Evolutionary conservation across 805 yeast genomes (phyloP).

Genomic region (Brettanomyces sp.): DNA sequence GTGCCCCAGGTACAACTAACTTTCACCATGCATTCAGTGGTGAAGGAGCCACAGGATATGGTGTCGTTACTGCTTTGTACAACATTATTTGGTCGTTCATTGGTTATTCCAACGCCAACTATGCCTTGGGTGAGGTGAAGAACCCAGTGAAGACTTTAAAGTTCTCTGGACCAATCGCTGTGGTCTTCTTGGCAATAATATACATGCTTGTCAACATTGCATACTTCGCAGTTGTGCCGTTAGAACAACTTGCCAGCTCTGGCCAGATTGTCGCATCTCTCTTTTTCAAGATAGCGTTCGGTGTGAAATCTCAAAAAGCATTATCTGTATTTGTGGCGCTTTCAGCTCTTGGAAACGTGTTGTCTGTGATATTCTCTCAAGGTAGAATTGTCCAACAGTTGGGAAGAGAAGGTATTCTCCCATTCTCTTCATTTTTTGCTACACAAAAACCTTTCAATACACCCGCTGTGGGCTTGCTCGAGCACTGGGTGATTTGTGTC

Average conservation of each 20-base stretch:
- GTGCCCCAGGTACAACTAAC: conserved; percentile 27
- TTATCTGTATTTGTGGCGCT: conserved; percentile 73
- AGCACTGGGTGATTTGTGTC: conserved; percentile 70
- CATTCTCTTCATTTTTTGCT: conserved; percentile 64
- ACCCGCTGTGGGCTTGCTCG: conserved; percentile 62
- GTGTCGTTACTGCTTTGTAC: conserved; percentile 66
- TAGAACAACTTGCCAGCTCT: conserved; percentile 45
- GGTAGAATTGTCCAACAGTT: conserved; percentile 74
- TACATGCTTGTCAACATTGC: conserved; percentile 75
- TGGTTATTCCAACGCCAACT: conserved; percentile 77
- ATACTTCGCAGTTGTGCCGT: conserved; percentile 73
- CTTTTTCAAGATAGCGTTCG: conserved; percentile 68
- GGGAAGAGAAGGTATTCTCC: conserved; percentile 72
- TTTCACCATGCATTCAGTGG: conserved; percentile 31
- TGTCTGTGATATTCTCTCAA: conserved; percentile 74
- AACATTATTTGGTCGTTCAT: conserved; percentile 80
- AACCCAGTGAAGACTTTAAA: conserved; percentile 63
- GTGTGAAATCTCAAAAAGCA: conserved; percentile 51
- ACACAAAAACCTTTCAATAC: conserved; percentile 63
- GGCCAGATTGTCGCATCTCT: conserved; percentile 69
- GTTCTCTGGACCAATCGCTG: conserved; percentile 68
- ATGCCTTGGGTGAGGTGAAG: conserved; percentile 72
- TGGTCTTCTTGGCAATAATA: conserved; percentile 48
- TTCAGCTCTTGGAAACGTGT: conserved; percentile 72
- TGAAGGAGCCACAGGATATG: conserved; percentile 19